Evolutionary conservation across 768 basidiomycete species (phyloP).

Genomic region (Lenzites betulinus): DNA sequence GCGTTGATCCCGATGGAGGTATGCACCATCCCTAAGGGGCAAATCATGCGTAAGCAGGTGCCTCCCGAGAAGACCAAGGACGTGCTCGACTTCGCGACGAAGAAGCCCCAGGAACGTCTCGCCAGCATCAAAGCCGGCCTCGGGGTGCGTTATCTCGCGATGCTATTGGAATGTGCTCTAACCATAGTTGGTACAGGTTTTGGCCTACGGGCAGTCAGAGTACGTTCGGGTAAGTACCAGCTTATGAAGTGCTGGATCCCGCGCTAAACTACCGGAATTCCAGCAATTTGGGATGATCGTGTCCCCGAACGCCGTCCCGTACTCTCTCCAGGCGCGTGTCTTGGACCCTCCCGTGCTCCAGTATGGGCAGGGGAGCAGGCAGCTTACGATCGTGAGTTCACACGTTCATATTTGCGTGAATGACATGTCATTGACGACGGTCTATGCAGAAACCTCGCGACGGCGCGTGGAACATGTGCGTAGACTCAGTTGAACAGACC

Average conservation of each 20-base stretch:
- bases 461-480: slow-evolving; percentile 80
- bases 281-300: slow-evolving; percentile 71
- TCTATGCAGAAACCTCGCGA: slow-evolving; percentile 53
- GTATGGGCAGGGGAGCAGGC: slow-evolving; percentile 61
- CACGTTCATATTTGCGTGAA: neutral
- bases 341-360: slow-evolving; percentile 63
- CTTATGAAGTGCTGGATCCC: neutral
- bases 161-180: slow-evolving; percentile 44
- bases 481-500: neutral
- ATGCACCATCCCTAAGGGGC: slow-evolving; percentile 62
- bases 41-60: slow-evolving; percentile 72
- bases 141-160: slow-evolving; percentile 49
- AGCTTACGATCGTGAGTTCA: slow-evolving; percentile 56
- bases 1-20: slow-evolving; percentile 70
- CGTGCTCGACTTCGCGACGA: slow-evolving; percentile 68
- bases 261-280: neutral
- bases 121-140: slow-evolving; percentile 55
- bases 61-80: slow-evolving; percentile 65
- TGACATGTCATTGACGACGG: neutral
- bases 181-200: slow-evolving; percentile 14
- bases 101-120: slow-evolving; percentile 59
- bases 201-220: slow-evolving; percentile 69
- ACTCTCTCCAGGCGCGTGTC: slow-evolving; percentile 62
- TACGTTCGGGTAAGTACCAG: slow-evolving; percentile 49
- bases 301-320: slow-evolving; percentile 46